Conservation (phyloP, 2,329 filamentous ascomycete genomes). For the Tolypocladium cylindrosporum region DNA sequence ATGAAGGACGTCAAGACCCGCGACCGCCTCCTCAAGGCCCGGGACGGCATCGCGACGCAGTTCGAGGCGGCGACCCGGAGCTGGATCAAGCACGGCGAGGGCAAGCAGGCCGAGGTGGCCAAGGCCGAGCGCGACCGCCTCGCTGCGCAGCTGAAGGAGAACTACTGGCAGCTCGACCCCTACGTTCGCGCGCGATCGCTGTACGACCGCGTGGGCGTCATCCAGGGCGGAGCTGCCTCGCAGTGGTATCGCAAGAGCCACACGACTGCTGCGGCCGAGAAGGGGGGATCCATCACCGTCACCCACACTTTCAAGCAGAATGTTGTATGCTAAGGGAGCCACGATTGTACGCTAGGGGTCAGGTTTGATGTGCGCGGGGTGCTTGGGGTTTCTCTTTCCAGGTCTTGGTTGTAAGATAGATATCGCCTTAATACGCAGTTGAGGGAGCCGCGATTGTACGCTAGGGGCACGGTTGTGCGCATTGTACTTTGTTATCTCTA, state of each 20-base stretch:
- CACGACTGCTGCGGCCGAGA: background rate
- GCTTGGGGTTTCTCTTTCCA: too few relatives aligned
- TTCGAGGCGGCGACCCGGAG: conserved; percentile 65
- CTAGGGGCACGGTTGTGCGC: too few relatives aligned
- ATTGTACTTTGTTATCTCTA: too few relatives aligned
- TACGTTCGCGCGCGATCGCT: conserved; percentile 74
- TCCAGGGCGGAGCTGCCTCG: conserved; percentile 56
- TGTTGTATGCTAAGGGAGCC: too few relatives aligned
- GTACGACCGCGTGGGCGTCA: conserved; percentile 72
- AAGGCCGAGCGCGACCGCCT: conserved; percentile 50
- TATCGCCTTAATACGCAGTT: too few relatives aligned
- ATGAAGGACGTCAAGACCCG: conserved; percentile 58
- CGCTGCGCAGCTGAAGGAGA: conserved; percentile 53
- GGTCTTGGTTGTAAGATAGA: too few relatives aligned
- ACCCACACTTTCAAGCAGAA: too few relatives aligned
- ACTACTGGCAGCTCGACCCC: conserved; percentile 87
- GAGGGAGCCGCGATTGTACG: too few relatives aligned
- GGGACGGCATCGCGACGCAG: conserved; percentile 55
- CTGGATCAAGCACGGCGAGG: conserved; percentile 53
- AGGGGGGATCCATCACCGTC: too few relatives aligned
- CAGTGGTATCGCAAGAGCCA: conserved; percentile 48
- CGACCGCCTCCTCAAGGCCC: conserved; percentile 52
- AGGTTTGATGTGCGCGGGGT: too few relatives aligned
- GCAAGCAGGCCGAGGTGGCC: conserved; percentile 32
- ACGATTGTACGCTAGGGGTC: too few relatives aligned